Evolutionary conservation across 495 filamentous ascomycete genomes (phyloP).

Genomic region (Achaetomiella virescens): DNA sequence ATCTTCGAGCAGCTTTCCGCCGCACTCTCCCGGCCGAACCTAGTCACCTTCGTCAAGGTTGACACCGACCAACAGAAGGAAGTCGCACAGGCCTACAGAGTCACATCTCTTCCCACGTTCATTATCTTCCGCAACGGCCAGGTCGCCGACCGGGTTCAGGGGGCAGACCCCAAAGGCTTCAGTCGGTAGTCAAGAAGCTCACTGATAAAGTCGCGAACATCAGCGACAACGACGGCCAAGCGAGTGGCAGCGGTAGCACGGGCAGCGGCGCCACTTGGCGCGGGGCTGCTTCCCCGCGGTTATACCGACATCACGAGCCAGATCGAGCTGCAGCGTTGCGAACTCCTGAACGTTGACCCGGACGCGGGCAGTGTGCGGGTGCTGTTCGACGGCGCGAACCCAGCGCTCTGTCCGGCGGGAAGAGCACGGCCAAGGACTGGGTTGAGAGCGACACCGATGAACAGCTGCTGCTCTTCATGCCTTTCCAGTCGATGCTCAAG

Average conservation of each 20-base stretch:
- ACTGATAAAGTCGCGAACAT: slow-evolving; percentile 57
- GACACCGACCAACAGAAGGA: slow-evolving; percentile 72
- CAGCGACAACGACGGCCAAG: slow-evolving; percentile 36
- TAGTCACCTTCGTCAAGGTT: slow-evolving; percentile 80
- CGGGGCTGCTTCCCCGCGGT: slow-evolving; percentile 66
- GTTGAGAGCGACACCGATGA: slow-evolving; percentile 99
- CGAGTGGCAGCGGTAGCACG: slow-evolving; percentile 38
- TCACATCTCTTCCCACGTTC: slow-evolving; percentile 81
- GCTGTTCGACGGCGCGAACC: slow-evolving; percentile 71
- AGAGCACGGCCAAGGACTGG: slow-evolving; percentile 66
- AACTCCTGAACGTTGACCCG: slow-evolving; percentile 78
- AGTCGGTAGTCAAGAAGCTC: slow-evolving; percentile 65
- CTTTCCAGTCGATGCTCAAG: slow-evolving; percentile 84
- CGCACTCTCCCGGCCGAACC: slow-evolving; percentile 63
- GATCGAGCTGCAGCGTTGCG: slow-evolving; percentile 71
- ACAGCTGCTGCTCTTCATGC: slow-evolving; percentile 90
- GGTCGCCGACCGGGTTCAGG: slow-evolving; percentile 58
- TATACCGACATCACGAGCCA: slow-evolving; percentile 79
- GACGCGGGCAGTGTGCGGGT: slow-evolving; percentile 60
- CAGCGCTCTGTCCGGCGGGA: slow-evolving; percentile 55
- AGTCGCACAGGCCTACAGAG: slow-evolving; percentile 61
- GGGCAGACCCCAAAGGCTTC: slow-evolving; percentile 67
- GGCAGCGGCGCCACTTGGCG: slow-evolving; percentile 56
- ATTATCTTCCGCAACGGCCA: slow-evolving; percentile 77
- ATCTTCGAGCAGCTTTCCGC: slow-evolving; percentile 71